Conservation (phyloP, 2,329 filamentous ascomycete genomes). For the Claviceps digitariae region DNA sequence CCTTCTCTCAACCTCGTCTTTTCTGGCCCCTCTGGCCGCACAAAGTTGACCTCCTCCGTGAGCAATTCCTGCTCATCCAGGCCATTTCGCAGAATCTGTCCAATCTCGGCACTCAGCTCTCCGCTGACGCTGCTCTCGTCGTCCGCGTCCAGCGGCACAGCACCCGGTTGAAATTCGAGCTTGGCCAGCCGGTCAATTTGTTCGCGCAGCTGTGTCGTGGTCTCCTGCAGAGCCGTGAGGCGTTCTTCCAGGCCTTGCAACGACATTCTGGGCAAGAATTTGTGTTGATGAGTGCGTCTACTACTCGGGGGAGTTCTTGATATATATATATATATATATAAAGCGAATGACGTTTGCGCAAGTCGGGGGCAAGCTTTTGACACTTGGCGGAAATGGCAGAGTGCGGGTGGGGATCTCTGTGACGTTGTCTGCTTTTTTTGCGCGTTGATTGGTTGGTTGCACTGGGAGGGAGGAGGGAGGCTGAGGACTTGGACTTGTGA, state of each 20-base stretch:
- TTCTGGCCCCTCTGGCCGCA: slow-evolving; percentile 42
- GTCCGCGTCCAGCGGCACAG: slow-evolving; percentile 34
- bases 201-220: slow-evolving; percentile 40
- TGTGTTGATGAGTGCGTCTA: too few species aligned
- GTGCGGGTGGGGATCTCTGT: background rate
- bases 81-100: slow-evolving; percentile 59
- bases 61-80: slow-evolving; percentile 77
- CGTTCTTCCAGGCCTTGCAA: slow-evolving; percentile 49
- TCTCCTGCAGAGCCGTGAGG: slow-evolving; percentile 47
- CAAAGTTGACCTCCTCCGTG: slow-evolving; percentile 61
- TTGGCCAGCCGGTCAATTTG: slow-evolving; percentile 46
- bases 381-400: slow-evolving; percentile 1
- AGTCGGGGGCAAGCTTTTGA: background rate
- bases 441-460: background rate
- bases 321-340: too few species aligned
- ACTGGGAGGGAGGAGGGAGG: background rate
- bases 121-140: slow-evolving; percentile 43
- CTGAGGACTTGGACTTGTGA: background rate
- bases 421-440: background rate
- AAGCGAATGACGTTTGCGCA: background rate
- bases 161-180: slow-evolving; percentile 45
- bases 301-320: too few species aligned
- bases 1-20: slow-evolving; percentile 53
- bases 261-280: slow-evolving; percentile 29
- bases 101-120: slow-evolving; percentile 71